Conservation (phyloP, 345 rosid species). For the Arabidopsis arenosa region DNA sequence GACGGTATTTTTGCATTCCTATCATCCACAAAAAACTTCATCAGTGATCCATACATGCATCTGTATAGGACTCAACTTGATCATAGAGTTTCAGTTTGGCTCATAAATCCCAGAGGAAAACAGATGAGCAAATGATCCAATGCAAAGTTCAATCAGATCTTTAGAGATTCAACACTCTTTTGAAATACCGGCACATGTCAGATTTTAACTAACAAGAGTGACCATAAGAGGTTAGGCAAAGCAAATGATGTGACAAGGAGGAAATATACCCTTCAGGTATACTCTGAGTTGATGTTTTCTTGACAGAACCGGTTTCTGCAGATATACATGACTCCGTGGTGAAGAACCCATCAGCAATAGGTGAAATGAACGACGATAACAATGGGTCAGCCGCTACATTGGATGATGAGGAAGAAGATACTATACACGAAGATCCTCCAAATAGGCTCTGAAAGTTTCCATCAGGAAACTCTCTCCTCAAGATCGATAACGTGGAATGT, state of each 20-base stretch:
- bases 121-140: not conserved
- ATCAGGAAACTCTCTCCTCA: slow-evolving; percentile 85
- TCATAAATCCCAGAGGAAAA: not conserved
- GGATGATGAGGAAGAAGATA: slow-evolving; percentile 56
- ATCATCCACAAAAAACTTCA: slow-evolving; percentile 30
- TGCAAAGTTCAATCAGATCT: not conserved
- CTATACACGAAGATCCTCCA: slow-evolving; percentile 68
- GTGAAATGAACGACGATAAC: slow-evolving; percentile 87
- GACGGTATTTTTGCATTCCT: slow-evolving; percentile 61
- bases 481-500: slow-evolving; percentile 73
- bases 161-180: not conserved
- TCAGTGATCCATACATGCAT: not conserved
- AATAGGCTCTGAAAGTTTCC: slow-evolving; percentile 85
- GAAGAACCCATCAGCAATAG: slow-evolving; percentile 63
- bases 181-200: not conserved
- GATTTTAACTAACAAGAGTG: not conserved
- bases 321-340: slow-evolving; percentile 49
- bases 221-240: slow-evolving; percentile 5
- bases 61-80: not conserved
- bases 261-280: slow-evolving; percentile 57
- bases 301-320: slow-evolving; percentile 52
- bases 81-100: not conserved
- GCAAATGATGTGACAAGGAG: not conserved
- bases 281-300: slow-evolving; percentile 54
- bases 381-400: slow-evolving; percentile 85